Percentiles rank a stretch among this genome's conserved stretches.
Conservation (phyloP, 306 rosid species). For the Psophocarpus tetragonolobus region DNA sequence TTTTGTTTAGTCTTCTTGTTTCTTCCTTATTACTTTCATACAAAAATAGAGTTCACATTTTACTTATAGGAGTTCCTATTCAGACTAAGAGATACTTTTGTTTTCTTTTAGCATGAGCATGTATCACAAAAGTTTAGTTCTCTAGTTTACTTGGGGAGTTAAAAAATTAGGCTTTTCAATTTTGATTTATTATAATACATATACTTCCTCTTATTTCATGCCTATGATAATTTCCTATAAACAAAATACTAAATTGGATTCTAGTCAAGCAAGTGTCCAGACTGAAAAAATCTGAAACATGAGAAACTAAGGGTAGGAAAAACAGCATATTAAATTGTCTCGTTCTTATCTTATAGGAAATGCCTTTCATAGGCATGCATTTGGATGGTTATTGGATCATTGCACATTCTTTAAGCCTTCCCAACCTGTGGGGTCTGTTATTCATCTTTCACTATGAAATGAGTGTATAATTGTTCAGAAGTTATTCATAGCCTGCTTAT, state of each 20-base stretch:
- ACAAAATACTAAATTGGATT: not conserved
- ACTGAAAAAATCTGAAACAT: not conserved
- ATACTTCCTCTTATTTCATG: not conserved
- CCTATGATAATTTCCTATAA: not conserved
- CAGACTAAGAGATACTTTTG: not conserved
- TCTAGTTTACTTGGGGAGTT: not conserved
- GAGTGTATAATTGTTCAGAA: constrained; percentile 12
- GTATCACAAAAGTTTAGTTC: not conserved
- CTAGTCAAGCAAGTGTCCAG: not conserved
- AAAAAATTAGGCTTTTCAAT: not conserved
- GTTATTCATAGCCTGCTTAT: not conserved
- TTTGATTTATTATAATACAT: not conserved
- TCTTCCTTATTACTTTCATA: not conserved
- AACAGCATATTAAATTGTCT: not conserved
- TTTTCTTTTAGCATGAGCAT: not conserved
- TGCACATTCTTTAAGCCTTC: not conserved
- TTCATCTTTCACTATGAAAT: constrained; percentile 5
- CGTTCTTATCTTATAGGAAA: not conserved
- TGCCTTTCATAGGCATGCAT: constrained; percentile 12
- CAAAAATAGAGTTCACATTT: not conserved
- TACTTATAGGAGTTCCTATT: not conserved
- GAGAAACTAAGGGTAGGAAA: not conserved
- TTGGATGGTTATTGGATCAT: constrained; percentile 16
- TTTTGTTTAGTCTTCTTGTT: not conserved
- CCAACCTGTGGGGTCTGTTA: not conserved